Base-by-base conservation (phyloP, 768 basidiomycete genomes). In the Lactifluus pinguis region DNA sequence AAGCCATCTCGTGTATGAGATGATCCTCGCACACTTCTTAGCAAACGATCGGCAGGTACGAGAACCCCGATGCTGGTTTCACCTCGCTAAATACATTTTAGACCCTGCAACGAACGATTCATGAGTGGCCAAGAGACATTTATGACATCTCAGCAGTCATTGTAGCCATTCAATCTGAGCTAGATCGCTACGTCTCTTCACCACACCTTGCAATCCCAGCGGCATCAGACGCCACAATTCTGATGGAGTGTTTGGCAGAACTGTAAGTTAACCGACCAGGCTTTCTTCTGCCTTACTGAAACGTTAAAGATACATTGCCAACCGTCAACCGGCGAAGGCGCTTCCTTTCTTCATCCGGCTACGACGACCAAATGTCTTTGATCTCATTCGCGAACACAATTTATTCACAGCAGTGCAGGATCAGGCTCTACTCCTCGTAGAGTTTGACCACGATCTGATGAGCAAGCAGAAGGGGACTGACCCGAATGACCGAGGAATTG, bases 241-340 rank as follows among this genome's bases (percentile, higher is more conserved):
- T 98, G n/a, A 92, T 98, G 87, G 92, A 95, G 70, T 95, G 91
- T 70, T 74, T 98, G 25, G 92, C 91, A 0, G 95, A 98, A 68
- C 76, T 98, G 89, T 93, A 67, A 65, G 80, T 72, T 39, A 13
- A 1, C 2, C 4, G 48, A 13, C 48, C 51, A 49, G 34, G 49
- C 54, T 34, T 61, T 14, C 34, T 9, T 50, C 38, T 17, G 13
- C 17, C 36, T 41, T 42, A 60, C 8, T 71, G 44, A 49, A 34
- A 6, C 47, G 6, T n/a, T 47, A 6, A 64, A 95, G 94, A 53
- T 93, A 92, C 71, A 84, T 84, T 39, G 77, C 83, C 19, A 94
- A 95, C 66, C 85, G 91, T 2, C 97, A 98, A 75, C 92, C 91
- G 2, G 94, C 90, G 21, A 95, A 95, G 74, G 97, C 97, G 0